A percentile compares a stretch with the other conserved stretches of the same genome.
Conservation (phyloP, 2,329 filamentous ascomycete genomes). For the Nemania diffusa region DNA sequence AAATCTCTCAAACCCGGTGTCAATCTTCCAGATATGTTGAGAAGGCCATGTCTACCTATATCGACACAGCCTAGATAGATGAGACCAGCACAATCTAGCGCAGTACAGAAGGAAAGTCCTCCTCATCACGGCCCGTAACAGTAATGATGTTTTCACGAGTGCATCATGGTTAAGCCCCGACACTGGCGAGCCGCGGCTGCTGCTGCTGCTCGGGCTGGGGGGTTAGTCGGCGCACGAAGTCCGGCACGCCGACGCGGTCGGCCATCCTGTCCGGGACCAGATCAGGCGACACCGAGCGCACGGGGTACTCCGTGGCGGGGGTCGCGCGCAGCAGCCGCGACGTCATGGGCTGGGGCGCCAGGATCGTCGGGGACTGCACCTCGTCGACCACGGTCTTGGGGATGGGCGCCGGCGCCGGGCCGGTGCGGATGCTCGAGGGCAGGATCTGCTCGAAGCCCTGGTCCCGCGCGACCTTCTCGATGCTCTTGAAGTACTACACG, state of each 20-base stretch:
- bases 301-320: constrained; percentile 65
- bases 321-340: constrained; percentile 64
- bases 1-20: constrained; percentile 6
- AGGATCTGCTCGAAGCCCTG: constrained; percentile 68
- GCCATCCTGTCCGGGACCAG: constrained; percentile 72
- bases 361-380: constrained; percentile 56
- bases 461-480: constrained; percentile 70
- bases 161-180: constrained; percentile 43
- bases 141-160: neutral
- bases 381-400: constrained; percentile 56
- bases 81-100: constrained; percentile 15
- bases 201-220: constrained; percentile 49
- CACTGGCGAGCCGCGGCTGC: constrained; percentile 46
- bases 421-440: constrained; percentile 66
- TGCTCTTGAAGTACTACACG: constrained; percentile 77
- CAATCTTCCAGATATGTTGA: constrained; percentile 12
- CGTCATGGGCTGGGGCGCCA: constrained; percentile 65
- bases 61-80: neutral
- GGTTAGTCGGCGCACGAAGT: constrained; percentile 50
- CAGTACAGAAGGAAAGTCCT: neutral
- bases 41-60: neutral
- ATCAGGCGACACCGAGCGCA: constrained; percentile 67
- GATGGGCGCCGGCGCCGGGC: constrained; percentile 55
- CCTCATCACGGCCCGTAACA: neutral
- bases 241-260: constrained; percentile 63